Evolutionary conservation across 2,329 filamentous ascomycete genomes (phyloP).

Genomic region (Amphichorda felina): DNA sequence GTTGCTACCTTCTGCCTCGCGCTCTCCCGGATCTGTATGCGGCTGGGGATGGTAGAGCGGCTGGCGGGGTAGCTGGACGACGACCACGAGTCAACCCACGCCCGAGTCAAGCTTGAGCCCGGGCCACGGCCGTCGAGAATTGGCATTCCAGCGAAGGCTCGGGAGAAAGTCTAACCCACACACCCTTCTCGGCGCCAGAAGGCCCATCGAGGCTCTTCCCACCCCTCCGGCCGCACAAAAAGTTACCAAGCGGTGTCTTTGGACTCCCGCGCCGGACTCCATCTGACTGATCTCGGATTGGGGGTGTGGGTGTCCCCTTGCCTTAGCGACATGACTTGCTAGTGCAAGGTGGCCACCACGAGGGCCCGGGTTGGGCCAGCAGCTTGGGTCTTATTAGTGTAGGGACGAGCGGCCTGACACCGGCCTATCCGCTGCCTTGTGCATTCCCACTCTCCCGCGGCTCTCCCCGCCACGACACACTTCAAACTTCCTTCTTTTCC

Average conservation of each 20-base stretch:
- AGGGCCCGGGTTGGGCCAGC: conserved; percentile 1
- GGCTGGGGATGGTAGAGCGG: too few relatives aligned
- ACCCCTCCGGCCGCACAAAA: neutral
- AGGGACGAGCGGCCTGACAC: conserved; percentile 3
- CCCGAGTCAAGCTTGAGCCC: neutral
- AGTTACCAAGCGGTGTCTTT: neutral
- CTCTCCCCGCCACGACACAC: conserved; percentile 5
- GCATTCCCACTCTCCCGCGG: conserved; percentile 4
- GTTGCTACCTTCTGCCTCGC: too few relatives aligned
- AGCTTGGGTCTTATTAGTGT: neutral
- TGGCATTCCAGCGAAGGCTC: conserved; percentile 1
- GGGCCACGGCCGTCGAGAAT: neutral
- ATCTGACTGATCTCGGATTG: conserved; percentile 1
- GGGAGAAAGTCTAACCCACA: conserved; percentile 1
- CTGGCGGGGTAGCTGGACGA: too few relatives aligned
- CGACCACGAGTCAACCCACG: too few relatives aligned
- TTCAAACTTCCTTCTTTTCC: conserved; percentile 3
- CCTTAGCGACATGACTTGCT: conserved; percentile 2
- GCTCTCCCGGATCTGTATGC: too few relatives aligned
- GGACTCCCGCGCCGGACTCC: conserved; percentile 1
- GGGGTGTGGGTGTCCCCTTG: neutral
- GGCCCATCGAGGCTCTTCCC: neutral
- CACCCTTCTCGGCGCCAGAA: neutral
- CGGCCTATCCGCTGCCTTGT: conserved; percentile 2
- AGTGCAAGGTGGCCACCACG: neutral